These are phyloP conservation scores for Seminavis robusta DNA, from an alignment of 108 stramenopile species.

Conservation along the genomic window DNA sequence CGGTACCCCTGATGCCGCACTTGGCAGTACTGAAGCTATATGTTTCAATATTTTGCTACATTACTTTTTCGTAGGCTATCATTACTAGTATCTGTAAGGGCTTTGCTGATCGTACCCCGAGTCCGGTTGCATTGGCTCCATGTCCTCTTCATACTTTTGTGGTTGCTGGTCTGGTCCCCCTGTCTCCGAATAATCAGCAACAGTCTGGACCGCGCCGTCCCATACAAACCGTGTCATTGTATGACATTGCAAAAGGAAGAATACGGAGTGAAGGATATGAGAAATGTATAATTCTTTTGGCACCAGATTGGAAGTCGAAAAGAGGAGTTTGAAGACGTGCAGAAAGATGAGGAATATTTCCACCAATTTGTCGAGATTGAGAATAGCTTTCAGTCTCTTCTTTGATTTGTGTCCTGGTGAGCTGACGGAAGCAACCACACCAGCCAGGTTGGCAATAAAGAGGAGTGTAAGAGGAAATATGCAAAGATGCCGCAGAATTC, in stretches of 20 bases:
- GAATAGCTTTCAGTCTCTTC: constrained; percentile 75
- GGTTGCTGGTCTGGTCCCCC: too few relatives aligned
- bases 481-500: constrained; percentile 25
- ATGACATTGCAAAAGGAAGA: constrained; percentile 77
- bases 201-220: too few relatives aligned
- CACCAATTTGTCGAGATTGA: constrained; percentile 77
- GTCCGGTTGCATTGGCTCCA: too few relatives aligned
- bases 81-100: too few relatives aligned
- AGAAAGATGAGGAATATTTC: constrained; percentile 60
- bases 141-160: too few relatives aligned
- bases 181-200: too few relatives aligned
- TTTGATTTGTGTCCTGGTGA: constrained; percentile 49
- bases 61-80: too few relatives aligned
- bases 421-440: constrained; percentile 50
- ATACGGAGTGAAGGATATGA: constrained; percentile 67
- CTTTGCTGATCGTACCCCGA: too few relatives aligned
- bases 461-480: constrained; percentile 52
- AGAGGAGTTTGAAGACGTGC: constrained; percentile 61
- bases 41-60: too few relatives aligned
- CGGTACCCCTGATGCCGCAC: too few relatives aligned
- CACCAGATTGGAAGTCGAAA: constrained; percentile 54
- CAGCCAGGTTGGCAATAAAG: constrained; percentile 79
- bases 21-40: too few relatives aligned
- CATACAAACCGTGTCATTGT: constrained; percentile 74
- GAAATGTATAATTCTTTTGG: constrained; percentile 75